Percentiles rank a stretch among this genome's conserved stretches.
phyloP scores from a whole-genome alignment of 352 stramenopile species.

The Phytopythium helicoides region DNA sequence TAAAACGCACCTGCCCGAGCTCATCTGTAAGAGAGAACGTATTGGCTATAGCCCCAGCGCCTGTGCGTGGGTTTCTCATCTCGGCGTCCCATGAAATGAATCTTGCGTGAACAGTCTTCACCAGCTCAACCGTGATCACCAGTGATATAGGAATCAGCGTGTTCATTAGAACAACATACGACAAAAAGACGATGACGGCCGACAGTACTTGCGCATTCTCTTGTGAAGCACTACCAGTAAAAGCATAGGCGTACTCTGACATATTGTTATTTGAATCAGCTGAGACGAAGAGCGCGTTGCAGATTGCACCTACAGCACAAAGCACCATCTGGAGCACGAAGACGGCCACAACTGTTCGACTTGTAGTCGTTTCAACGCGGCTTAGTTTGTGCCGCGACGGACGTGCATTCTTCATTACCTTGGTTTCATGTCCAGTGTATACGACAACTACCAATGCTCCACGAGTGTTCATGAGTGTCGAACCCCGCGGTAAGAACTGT shows the following conservation, averaged over 20 bases:
- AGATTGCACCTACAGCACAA: constrained; percentile 46
- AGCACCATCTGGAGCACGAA: constrained; percentile 73
- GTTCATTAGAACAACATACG: constrained; percentile 91
- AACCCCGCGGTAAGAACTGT: constrained; percentile 71
- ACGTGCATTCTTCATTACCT: constrained; percentile 88
- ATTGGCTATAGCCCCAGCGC: constrained; percentile 75
- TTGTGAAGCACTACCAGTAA: not conserved
- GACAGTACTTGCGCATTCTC: not conserved
- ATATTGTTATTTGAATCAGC: not conserved
- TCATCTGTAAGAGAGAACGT: constrained; percentile 92
- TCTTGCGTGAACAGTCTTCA: constrained; percentile 72
- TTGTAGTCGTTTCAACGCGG: constrained; percentile 79
- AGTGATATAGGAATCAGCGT: constrained; percentile 93
- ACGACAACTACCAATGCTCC: constrained; percentile 67
- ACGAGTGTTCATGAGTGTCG: constrained; percentile 81
- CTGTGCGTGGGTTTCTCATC: constrained; percentile 47
- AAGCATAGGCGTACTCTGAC: constrained; percentile 3
- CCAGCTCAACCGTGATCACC: constrained; percentile 85
- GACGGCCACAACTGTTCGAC: constrained; percentile 68
- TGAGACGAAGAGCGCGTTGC: constrained; percentile 14
- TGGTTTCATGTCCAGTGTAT: constrained; percentile 87
- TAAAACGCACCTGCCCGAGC: constrained; percentile 90
- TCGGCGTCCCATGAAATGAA: constrained; percentile 77
- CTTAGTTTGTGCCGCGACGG: constrained; percentile 80
- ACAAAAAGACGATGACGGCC: constrained; percentile 80